A percentile compares a stretch with the other conserved stretches of the same genome.
Conservation (phyloP, 1,284 basidiomycete genomes). For the Flammula alnicola region DNA sequence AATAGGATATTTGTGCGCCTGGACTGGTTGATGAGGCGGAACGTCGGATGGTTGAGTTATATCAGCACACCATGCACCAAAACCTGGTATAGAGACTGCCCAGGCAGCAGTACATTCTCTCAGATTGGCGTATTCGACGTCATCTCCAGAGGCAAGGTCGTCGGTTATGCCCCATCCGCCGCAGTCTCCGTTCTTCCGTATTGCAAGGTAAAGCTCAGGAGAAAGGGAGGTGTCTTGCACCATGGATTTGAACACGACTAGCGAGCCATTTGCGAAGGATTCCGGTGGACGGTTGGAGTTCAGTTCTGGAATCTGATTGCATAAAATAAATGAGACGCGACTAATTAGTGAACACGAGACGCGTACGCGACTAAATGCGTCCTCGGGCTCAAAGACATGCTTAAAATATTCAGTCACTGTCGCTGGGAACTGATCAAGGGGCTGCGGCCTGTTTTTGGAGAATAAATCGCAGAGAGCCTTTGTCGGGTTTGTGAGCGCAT, state of each 20-base stretch:
- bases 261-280: conserved; percentile 48
- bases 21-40: background rate
- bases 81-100: conserved; percentile 73
- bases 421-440: conserved; percentile 6
- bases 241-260: conserved; percentile 76
- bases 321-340: conserved; percentile 9
- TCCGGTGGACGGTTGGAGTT: conserved; percentile 51
- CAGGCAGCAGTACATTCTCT: conserved; percentile 67
- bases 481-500: conserved; percentile 46
- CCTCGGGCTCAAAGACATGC: background rate
- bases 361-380: conserved; percentile 1
- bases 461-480: conserved; percentile 53
- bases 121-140: conserved; percentile 54
- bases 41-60: background rate
- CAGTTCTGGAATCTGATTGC: conserved; percentile 57
- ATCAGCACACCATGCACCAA: conserved; percentile 45
- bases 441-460: conserved; percentile 11
- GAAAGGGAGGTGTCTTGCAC: conserved; percentile 80
- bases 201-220: conserved; percentile 70
- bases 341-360: conserved; percentile 5
- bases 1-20: conserved; percentile 67
- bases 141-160: conserved; percentile 27
- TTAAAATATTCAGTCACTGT: conserved; percentile 8
- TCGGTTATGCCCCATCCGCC: conserved; percentile 74
- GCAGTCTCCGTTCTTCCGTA: conserved; percentile 42